A percentile compares a stretch with the other conserved stretches of the same genome.
Conservation (phyloP, 257 asterid species). For the Petunia secreta region DNA sequence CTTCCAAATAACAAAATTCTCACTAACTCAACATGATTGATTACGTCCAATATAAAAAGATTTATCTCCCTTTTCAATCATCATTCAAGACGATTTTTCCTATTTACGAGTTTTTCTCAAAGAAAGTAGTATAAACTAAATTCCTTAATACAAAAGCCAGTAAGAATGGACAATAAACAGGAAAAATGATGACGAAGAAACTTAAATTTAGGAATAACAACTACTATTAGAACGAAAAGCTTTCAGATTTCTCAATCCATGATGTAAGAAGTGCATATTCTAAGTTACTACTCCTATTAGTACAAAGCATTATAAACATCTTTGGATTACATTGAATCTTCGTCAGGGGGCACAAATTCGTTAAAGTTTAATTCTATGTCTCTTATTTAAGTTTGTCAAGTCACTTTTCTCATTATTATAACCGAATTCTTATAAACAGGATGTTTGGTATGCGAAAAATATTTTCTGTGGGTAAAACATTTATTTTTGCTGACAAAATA, state of each 20-base stretch:
- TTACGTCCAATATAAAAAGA: too few species aligned
- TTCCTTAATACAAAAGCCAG: not conserved
- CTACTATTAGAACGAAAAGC: too few species aligned
- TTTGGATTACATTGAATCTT: not conserved
- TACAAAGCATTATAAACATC: not conserved
- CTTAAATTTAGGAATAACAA: too few species aligned
- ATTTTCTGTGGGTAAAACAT: not conserved
- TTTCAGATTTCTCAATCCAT: too few species aligned
- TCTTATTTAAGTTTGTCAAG: not conserved
- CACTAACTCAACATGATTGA: too few species aligned
- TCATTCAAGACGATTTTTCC: too few species aligned
- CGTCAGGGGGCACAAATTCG: not conserved
- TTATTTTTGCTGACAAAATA: too few species aligned
- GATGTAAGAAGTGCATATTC: not conserved
- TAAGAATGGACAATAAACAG: not conserved
- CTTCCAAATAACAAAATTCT: too few species aligned
- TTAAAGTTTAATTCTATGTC: not conserved
- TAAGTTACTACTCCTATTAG: not conserved
- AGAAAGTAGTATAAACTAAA: not conserved
- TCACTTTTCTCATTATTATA: not conserved
- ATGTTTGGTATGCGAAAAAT: not conserved
- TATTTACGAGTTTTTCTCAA: too few species aligned
- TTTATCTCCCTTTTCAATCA: not conserved
- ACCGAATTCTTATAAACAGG: not conserved
- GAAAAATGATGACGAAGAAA: too few species aligned